These are phyloP conservation scores for Claviceps humidiphila DNA, from an alignment of 2,329 filamentous ascomycete species.

Conservation along the genomic window DNA sequence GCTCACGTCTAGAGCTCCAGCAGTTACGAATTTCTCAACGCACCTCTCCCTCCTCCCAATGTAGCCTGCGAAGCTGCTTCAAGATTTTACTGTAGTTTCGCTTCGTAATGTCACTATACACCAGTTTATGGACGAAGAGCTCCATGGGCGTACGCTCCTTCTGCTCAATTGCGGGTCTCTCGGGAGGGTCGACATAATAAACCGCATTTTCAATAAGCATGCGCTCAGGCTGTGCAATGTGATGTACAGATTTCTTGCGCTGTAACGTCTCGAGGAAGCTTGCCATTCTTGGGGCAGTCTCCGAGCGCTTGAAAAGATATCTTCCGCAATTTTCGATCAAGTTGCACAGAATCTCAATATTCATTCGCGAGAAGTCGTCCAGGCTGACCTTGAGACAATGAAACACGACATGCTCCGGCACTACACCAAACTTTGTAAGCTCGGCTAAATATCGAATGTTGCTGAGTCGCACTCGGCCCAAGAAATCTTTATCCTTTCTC, in stretches of 20 bases:
- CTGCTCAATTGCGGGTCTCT: slow-evolving; percentile 85
- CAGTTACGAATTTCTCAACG: slow-evolving; percentile 4
- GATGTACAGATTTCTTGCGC: slow-evolving; percentile 89
- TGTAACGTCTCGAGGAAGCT: slow-evolving; percentile 91
- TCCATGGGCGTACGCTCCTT: slow-evolving; percentile 93
- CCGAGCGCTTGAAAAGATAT: slow-evolving; percentile 81
- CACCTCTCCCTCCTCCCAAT: slow-evolving; percentile 90
- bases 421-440: slow-evolving; percentile 93
- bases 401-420: slow-evolving; percentile 97
- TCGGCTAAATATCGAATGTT: slow-evolving; percentile 98
- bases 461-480: slow-evolving; percentile 82
- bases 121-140: slow-evolving; percentile 78
- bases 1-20: background rate
- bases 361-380: slow-evolving; percentile 97
- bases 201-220: slow-evolving; percentile 98
- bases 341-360: slow-evolving; percentile 96
- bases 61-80: slow-evolving; percentile 86
- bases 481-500: slow-evolving; percentile 93
- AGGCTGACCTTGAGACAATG: slow-evolving; percentile 96
- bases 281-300: slow-evolving; percentile 84
- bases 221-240: slow-evolving; percentile 87
- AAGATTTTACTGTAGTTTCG: slow-evolving; percentile 87
- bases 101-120: slow-evolving; percentile 90
- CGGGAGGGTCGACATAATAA: slow-evolving; percentile 93
- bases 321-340: slow-evolving; percentile 92